Conservation (phyloP, 2,329 filamentous ascomycete species). For the Nigrospora oryzae region DNA sequence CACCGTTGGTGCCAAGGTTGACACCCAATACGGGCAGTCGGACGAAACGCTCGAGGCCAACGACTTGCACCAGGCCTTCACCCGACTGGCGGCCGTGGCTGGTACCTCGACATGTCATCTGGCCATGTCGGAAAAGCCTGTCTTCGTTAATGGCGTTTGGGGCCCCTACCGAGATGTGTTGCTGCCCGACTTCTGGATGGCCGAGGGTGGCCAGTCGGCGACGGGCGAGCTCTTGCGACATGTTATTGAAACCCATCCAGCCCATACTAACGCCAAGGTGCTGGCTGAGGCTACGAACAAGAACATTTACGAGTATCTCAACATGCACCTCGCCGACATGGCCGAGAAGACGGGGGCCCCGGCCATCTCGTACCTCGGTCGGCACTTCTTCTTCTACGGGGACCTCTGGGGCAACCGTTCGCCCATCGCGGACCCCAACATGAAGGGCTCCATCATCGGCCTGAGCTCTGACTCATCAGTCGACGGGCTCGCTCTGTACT, state of each 20-base stretch:
- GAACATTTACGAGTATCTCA: slow-evolving; percentile 93
- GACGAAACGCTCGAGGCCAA: slow-evolving; percentile 64
- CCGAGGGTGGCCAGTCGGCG: slow-evolving; percentile 92
- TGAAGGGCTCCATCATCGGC: slow-evolving; percentile 85
- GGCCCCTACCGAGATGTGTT: slow-evolving; percentile 93
- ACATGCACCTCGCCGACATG: slow-evolving; percentile 69
- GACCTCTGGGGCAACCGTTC: slow-evolving; percentile 96
- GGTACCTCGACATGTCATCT: slow-evolving; percentile 97
- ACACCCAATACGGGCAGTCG: slow-evolving; percentile 60
- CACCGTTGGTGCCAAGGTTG: slow-evolving; percentile 93
- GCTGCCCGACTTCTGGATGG: slow-evolving; percentile 89
- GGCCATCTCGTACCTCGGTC: slow-evolving; percentile 73
- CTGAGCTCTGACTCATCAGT: slow-evolving; percentile 79
- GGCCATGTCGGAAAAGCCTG: slow-evolving; percentile 85
- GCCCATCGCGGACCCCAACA: slow-evolving; percentile 83
- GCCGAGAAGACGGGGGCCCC: slow-evolving; percentile 61
- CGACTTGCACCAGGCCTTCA: slow-evolving; percentile 87
- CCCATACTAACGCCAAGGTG: slow-evolving; percentile 71
- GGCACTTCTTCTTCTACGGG: slow-evolving; percentile 98
- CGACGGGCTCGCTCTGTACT: slow-evolving; percentile 81
- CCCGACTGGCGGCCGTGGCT: slow-evolving; percentile 84
- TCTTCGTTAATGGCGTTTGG: slow-evolving; percentile 95
- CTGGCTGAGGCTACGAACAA: slow-evolving; percentile 74
- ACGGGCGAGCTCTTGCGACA: slow-evolving; percentile 93
- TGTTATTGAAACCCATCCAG: slow-evolving; percentile 90